Conservation (phyloP, 2,329 filamentous ascomycete genomes). For the Beauveria scarabaeidicola region DNA sequence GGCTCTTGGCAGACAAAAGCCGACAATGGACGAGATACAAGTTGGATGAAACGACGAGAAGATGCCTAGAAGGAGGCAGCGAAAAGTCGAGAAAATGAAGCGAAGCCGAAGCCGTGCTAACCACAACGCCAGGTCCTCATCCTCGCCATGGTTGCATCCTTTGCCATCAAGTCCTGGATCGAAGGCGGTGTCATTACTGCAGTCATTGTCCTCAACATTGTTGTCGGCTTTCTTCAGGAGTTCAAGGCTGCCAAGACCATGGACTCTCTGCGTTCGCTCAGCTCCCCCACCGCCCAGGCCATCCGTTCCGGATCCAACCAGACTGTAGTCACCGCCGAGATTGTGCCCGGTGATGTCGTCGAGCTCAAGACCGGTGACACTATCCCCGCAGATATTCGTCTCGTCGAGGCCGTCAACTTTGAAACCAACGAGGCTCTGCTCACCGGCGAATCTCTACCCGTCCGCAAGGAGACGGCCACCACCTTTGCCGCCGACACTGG, state of each 20-base stretch:
- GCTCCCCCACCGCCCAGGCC: constrained; percentile 35
- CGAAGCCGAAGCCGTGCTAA: not conserved
- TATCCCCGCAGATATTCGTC: constrained; percentile 51
- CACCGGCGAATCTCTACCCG: constrained; percentile 55
- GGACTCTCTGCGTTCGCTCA: constrained; percentile 37
- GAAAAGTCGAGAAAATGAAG: not conserved
- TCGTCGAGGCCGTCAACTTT: constrained; percentile 54
- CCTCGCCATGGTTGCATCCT: constrained; percentile 48
- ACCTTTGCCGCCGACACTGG: constrained; percentile 34
- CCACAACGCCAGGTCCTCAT: constrained; percentile 36
- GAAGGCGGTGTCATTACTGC: constrained; percentile 51
- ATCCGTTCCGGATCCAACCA: constrained; percentile 33
- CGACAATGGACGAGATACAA: not conserved
- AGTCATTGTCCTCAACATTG: constrained; percentile 50
- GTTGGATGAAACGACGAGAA: not conserved
- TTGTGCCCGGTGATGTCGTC: constrained; percentile 51
- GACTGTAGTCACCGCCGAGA: constrained; percentile 30
- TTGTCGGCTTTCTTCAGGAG: constrained; percentile 41
- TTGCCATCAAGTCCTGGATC: constrained; percentile 50
- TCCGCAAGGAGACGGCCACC: constrained; percentile 41
- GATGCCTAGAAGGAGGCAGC: not conserved
- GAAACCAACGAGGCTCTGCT: constrained; percentile 59
- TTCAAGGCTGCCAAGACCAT: constrained; percentile 41
- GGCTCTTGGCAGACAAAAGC: no score
- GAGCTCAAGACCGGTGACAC: constrained; percentile 48